Base-by-base conservation (phyloP, 192 early-diverging fungal genomes). In the Entomortierella lignicola region DNA sequence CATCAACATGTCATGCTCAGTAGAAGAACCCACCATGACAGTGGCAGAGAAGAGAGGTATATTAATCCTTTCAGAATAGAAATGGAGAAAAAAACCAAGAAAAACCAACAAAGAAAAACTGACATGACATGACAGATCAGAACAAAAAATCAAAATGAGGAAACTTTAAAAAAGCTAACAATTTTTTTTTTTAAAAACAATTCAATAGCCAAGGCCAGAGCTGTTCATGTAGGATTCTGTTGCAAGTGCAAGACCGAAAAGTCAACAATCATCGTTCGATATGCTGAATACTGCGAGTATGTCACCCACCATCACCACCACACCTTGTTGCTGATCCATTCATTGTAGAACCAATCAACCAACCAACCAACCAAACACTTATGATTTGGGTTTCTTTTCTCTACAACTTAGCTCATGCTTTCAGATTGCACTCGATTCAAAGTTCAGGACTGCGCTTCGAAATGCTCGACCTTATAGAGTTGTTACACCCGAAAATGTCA, bases 201-300 rank as follows among this genome's bases (percentile, higher is more conserved):
- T n/a, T n/a, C n/a, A n/a, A n/a, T 44, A 79, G 75, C 75, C 63
- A 70, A 70, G 57, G 55, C 44, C 17, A 79, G 75, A 29, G 67
- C 62, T 15, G 75, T 79, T 31, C 75, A 79, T 39, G 61, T 25
- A 17, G 75, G 75, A 1, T 79, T 72, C 13, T 95, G 94, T 64
- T 82, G 90, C 66, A 96, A 96, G 71, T 96, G 95, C 85, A 96
- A 95, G 64, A 80, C 72, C 2, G 72, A 84, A 50, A 74, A 79
- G 43, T 89, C 94, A 10, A 86, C 83, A 39, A 83, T 96, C 29
- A 60, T 86, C 20, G 86, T 94, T 52, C 87, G 94, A 53, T 88
- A 88, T 64, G 87, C 88, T 42, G 79, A 86, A 61, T 96, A 94
- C 83, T 96, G 95, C 89, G 89, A 90, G 89, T 88, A 87, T 59